Evolutionary conservation across 208 protist species (phyloP), one percentile per base, ranked within the genome.

Genomic region (Trichomonas tenax): DNA sequence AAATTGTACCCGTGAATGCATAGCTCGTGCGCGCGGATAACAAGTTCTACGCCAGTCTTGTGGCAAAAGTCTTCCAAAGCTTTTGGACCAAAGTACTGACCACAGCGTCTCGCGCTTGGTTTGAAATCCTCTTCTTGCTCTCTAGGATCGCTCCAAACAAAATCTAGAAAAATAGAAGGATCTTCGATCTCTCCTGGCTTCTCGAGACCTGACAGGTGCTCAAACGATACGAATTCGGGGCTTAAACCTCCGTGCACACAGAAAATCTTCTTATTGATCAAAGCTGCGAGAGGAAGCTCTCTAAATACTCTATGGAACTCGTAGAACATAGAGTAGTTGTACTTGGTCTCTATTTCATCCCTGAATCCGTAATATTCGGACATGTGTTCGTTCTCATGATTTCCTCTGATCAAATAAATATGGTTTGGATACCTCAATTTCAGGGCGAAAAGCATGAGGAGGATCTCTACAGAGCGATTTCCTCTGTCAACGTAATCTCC

Each of bases 401-500:
- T 97, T 2, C 97, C 97, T 40, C 97, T 88, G 0, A 97, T 23
- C n/a, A 97, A 41, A 26, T 36, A 97, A 15, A 97, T 90, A n/a
- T 36, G 14, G 21, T 97, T 23, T 95, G 97, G 97, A 46, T 96
- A 95, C 23, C 46, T 82, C 9, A 97, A 6, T 81, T 96, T 96
- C 36, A 97, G 63, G 21, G 82, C 81, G 38, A 96, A 34, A 21
- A 97, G 96, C 44, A 96, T 84, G 17, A 96, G n/a, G 26, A 97
- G 41, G n/a, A 96, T 82, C 82, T 97, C 97, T 3, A 72, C 40
- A 36, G 93, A 96, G 48, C 63, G 96, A 26, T 82, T 49, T 46
- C 97, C 97, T 51, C 97, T 82, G 41, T 97, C 97, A 11, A 97
- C 96, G 86, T 97, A 97, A 49, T 97, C 97, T 36, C 97, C 97